phyloP scores from a whole-genome alignment of 2,329 filamentous ascomycete genomes.

The Diaporthe sp. region DNA sequence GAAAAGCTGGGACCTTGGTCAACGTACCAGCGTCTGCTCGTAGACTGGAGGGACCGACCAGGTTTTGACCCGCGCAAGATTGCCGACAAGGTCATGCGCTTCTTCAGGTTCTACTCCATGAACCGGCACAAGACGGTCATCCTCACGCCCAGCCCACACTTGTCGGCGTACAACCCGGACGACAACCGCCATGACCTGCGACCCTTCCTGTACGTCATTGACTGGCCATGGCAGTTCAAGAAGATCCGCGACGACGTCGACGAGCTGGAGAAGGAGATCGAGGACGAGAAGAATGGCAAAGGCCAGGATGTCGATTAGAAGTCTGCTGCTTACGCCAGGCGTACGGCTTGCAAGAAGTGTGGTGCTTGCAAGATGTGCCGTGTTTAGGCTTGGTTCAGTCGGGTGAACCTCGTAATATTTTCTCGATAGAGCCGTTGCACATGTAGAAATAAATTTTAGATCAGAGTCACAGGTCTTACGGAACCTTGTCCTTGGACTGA shows the following conservation, averaged over 20 bases:
- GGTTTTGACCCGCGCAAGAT: slow-evolving; percentile 53
- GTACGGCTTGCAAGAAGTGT: not conserved
- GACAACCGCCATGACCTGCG: slow-evolving; percentile 57
- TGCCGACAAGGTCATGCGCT: slow-evolving; percentile 58
- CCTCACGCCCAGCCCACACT: slow-evolving; percentile 68
- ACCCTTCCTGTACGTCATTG: slow-evolving; percentile 56
- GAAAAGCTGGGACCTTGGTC: slow-evolving; percentile 58
- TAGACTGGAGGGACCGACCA: slow-evolving; percentile 52
- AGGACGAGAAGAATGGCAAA: slow-evolving; percentile 29
- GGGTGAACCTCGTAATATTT: not conserved
- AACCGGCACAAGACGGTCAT: slow-evolving; percentile 77
- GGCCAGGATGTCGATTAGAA: slow-evolving; percentile 33
- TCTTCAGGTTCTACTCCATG: slow-evolving; percentile 67
- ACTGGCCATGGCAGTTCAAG: slow-evolving; percentile 56
- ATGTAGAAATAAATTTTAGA: too few relatives aligned
- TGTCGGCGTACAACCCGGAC: slow-evolving; percentile 54
- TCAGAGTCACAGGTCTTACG: too few relatives aligned
- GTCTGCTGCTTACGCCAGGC: not conserved
- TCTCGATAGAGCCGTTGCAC: not conserved
- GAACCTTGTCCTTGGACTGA: too few relatives aligned
- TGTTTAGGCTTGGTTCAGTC: not conserved
- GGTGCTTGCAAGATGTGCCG: not conserved
- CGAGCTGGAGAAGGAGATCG: slow-evolving; percentile 48
- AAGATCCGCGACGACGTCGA: slow-evolving; percentile 57
- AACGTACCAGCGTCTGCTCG: slow-evolving; percentile 54